phyloP scores from a whole-genome alignment of 2,329 filamentous ascomycete species.

The Ilyonectria sp. region DNA sequence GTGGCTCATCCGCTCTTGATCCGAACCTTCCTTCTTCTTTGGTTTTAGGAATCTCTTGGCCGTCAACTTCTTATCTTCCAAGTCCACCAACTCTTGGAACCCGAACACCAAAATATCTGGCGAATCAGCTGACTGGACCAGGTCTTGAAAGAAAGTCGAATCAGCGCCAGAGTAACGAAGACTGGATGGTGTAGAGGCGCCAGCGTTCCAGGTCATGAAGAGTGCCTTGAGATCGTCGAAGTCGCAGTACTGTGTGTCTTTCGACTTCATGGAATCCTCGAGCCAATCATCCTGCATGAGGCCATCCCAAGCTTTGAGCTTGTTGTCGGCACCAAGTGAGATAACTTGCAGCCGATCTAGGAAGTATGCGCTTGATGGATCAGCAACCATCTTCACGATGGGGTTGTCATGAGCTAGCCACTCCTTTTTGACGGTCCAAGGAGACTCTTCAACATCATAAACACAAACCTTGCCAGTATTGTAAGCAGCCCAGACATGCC shows the following conservation, averaged over 20 bases:
- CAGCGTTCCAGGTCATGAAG: slow-evolving; percentile 96
- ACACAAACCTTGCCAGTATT: slow-evolving; percentile 95
- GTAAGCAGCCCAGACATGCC: slow-evolving; percentile 92
- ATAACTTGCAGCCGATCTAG: slow-evolving; percentile 88
- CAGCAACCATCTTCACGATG: slow-evolving; percentile 82
- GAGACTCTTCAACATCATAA: slow-evolving; percentile 86
- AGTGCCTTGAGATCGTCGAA: slow-evolving; percentile 87
- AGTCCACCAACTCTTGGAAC: slow-evolving; percentile 97
- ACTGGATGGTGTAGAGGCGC: slow-evolving; percentile 91
- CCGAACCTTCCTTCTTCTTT: slow-evolving; percentile 84
- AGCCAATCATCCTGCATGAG: slow-evolving; percentile 95
- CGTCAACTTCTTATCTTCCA: slow-evolving; percentile 97
- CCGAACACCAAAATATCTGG: slow-evolving; percentile 96
- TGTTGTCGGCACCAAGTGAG: slow-evolving; percentile 89
- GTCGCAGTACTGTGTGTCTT: slow-evolving; percentile 86
- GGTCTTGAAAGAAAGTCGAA: slow-evolving; percentile 83
- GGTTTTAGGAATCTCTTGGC: slow-evolving; percentile 96
- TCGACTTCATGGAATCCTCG: slow-evolving; percentile 88
- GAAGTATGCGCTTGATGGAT: slow-evolving; percentile 87
- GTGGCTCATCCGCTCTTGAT: slow-evolving; percentile 94
- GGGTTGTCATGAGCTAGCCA: slow-evolving; percentile 93
- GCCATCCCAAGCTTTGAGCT: slow-evolving; percentile 90
- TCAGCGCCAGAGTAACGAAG: slow-evolving; percentile 80
- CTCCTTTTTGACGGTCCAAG: slow-evolving; percentile 93
- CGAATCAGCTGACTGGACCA: slow-evolving; percentile 81